These are phyloP conservation scores for Croton setiger DNA, from an alignment of 441 rosid genomes.

Conservation along the genomic window DNA sequence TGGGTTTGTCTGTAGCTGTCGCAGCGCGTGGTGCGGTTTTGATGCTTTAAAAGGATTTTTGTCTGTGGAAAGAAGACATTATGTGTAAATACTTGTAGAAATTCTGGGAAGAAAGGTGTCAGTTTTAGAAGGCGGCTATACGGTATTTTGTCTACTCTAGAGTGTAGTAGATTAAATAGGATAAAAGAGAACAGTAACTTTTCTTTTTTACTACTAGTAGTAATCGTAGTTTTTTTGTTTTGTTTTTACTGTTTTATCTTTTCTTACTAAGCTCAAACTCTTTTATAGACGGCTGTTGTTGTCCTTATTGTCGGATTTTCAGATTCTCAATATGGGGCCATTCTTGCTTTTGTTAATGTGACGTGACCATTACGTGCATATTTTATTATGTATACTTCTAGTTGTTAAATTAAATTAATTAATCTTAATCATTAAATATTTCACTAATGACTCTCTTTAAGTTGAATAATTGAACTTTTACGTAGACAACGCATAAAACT, in stretches of 20 bases:
- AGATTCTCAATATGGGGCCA: not conserved
- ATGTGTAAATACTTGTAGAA: slow-evolving; percentile 5
- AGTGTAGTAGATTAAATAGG: not conserved
- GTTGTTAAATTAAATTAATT: no score
- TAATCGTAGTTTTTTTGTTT: no score
- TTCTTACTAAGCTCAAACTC: no score
- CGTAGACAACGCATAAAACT: no score
- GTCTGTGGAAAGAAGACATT: slow-evolving; percentile 33
- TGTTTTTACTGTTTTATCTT: no score
- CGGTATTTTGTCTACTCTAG: slow-evolving; percentile 21
- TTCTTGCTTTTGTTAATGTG: slow-evolving; percentile 3
- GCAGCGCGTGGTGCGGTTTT: slow-evolving; percentile 38
- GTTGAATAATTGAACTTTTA: no score
- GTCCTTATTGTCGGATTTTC: slow-evolving; percentile 39
- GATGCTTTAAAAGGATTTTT: slow-evolving; percentile 37
- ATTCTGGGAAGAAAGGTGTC: slow-evolving; percentile 19
- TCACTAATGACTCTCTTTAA: no score
- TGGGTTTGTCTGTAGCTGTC: slow-evolving; percentile 49
- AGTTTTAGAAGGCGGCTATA: slow-evolving; percentile 37
- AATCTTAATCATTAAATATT: no score
- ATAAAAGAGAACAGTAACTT: not conserved
- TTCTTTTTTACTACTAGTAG: not conserved
- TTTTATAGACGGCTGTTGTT: no score
- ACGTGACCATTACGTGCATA: slow-evolving; percentile 28
- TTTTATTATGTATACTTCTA: not conserved